Conservation (phyloP, 768 basidiomycete species). For the Candolleomyces aberdarensis region DNA sequence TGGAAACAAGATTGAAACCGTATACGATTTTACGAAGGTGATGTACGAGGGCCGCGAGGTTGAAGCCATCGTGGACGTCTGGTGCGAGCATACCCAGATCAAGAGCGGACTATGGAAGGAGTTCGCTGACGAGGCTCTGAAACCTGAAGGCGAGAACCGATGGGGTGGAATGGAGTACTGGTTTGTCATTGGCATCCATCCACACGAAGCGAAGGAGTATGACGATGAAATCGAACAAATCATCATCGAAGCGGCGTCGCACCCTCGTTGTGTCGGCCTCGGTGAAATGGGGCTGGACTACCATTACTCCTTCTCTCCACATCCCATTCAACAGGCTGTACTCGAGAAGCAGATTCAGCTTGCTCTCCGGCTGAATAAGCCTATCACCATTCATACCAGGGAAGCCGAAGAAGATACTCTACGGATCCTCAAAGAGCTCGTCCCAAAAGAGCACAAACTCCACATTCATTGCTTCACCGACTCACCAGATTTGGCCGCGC, state of each 20-base stretch:
- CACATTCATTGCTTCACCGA: constrained; percentile 92
- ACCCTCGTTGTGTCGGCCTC: constrained; percentile 83
- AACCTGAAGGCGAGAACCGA: constrained; percentile 31
- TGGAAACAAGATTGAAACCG: constrained; percentile 35
- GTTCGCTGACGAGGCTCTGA: constrained; percentile 68
- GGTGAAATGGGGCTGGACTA: constrained; percentile 89
- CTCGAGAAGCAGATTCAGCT: constrained; percentile 66
- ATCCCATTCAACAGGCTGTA: constrained; percentile 61
- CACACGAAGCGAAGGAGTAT: constrained; percentile 73
- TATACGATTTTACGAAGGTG: constrained; percentile 67
- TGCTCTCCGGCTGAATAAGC: constrained; percentile 68
- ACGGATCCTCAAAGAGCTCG: constrained; percentile 68
- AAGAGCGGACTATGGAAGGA: constrained; percentile 52
- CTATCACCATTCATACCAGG: constrained; percentile 83
- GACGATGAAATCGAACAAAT: constrained; percentile 57
- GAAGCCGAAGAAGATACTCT: constrained; percentile 86
- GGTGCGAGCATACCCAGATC: constrained; percentile 79
- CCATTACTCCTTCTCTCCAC: constrained; percentile 77
- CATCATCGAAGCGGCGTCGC: constrained; percentile 72
- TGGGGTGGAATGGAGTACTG: constrained; percentile 78
- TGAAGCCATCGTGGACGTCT: constrained; percentile 76
- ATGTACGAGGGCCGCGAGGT: constrained; percentile 59
- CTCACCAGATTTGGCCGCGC: constrained; percentile 66
- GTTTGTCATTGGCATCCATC: constrained; percentile 71
- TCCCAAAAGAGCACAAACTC: constrained; percentile 70